Evolutionary conservation across 495 filamentous ascomycete genomes (phyloP).

Genomic region (Hyaloscypha finlandica): DNA sequence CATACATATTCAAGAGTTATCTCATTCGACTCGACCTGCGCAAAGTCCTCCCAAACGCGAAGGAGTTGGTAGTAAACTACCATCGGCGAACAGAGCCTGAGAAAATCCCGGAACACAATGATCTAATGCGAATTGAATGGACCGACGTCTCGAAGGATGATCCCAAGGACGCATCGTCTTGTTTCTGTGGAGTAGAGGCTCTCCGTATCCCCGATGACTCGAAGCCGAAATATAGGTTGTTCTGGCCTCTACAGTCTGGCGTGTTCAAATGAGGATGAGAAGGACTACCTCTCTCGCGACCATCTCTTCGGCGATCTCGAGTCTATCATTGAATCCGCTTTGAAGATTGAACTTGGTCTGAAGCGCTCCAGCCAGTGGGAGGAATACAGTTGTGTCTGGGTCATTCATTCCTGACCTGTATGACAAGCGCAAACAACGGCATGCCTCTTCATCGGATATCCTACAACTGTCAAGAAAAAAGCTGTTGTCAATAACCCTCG

Average conservation of each 20-base stretch:
- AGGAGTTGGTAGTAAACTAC: conserved; percentile 90
- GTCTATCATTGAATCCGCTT: conserved; percentile 79
- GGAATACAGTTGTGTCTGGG: conserved; percentile 90
- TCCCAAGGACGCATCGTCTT: conserved; percentile 51
- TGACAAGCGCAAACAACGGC: conserved; percentile 66
- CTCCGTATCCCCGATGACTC: conserved; percentile 86
- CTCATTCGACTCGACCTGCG: too few species aligned
- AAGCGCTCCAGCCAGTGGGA: conserved; percentile 77
- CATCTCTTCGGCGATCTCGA: conserved; percentile 84
- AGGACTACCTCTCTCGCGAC: conserved; percentile 76
- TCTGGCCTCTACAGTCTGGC: conserved; percentile 87
- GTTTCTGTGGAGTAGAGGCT: conserved; percentile 79
- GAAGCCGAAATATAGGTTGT: conserved; percentile 84
- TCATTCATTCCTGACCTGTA: conserved; percentile 97
- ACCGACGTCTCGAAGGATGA: conserved; percentile 68
- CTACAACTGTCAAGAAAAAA: too few species aligned
- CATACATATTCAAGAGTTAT: too few species aligned
- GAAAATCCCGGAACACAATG: conserved; percentile 89
- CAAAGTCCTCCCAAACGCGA: conserved; percentile 81
- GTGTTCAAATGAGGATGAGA: conserved; percentile 93
- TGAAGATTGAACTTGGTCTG: conserved; percentile 79
- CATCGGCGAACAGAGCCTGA: conserved; percentile 82
- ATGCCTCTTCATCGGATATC: too few species aligned
- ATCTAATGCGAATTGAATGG: conserved; percentile 91
- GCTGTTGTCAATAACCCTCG: too few species aligned